Percentiles rank a stretch among this genome's conserved stretches.
Evolutionary conservation across 176 grass and related monocot genomes (phyloP).

Genomic region (Hordeum marinum): DNA sequence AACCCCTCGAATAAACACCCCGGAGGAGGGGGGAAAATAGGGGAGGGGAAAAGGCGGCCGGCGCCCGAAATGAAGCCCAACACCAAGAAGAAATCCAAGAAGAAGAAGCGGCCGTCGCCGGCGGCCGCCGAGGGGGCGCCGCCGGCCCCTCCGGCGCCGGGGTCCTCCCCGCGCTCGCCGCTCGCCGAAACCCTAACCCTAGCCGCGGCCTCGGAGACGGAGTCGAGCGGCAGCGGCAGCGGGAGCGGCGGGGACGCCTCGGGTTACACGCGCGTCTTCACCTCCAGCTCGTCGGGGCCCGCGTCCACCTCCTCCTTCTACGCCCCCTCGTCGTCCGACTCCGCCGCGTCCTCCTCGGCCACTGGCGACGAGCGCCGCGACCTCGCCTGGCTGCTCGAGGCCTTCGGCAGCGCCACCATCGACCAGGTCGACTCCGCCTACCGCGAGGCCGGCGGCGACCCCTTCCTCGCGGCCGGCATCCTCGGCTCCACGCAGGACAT

Average conservation of each 20-base stretch:
- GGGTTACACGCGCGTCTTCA: constrained; percentile 19
- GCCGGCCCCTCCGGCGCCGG: not conserved
- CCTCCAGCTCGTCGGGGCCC: constrained; percentile 5
- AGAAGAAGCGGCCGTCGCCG: constrained; percentile 38
- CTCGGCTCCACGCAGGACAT: constrained; percentile 42
- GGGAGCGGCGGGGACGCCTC: constrained; percentile 24
- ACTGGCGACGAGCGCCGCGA: constrained; percentile 34
- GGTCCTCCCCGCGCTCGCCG: not conserved
- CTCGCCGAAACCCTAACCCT: constrained; percentile 30
- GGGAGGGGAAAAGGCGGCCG: not conserved
- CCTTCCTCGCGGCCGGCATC: constrained; percentile 62
- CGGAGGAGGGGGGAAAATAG: not conserved
- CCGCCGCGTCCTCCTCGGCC: constrained; percentile 29
- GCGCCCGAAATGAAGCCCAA: constrained; percentile 45
- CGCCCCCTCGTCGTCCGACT: constrained; percentile 22
- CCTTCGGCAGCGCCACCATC: constrained; percentile 55
- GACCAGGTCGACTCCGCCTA: constrained; percentile 71
- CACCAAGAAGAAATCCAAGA: constrained; percentile 50
- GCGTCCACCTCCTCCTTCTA: constrained; percentile 33
- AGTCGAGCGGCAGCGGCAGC: constrained; percentile 18
- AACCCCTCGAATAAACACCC: not conserved
- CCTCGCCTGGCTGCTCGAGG: constrained; percentile 61
- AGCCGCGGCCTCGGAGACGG: constrained; percentile 13
- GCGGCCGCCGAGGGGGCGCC: not conserved
- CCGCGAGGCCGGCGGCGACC: constrained; percentile 50